Base-by-base conservation (phyloP, 2,329 filamentous ascomycete species). In the Fusarium paranaense region DNA sequence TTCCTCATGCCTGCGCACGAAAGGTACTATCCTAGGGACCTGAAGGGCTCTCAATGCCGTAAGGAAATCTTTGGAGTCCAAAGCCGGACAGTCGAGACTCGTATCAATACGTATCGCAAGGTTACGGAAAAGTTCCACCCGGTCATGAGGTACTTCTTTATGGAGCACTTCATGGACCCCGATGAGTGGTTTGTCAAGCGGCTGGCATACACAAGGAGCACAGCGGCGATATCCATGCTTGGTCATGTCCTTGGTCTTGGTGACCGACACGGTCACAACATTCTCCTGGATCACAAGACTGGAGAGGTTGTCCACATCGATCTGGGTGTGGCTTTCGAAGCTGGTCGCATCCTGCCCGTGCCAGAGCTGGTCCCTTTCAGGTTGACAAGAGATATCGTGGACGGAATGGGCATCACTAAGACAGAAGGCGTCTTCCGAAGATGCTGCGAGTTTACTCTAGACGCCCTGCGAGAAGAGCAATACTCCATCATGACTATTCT, bases 401-500 rank as follows among this genome's bases (percentile, higher is more conserved):
- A 99, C 80, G 97, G 95, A 30, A 98, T 99, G 94, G 97, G 97
- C 32, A 93, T 97, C 75, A 97, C 94, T 4, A 95, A 94, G 78
- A 97, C 95, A 0, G 97, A 99, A 82, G 97, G 97, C 5, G 95
- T 98, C 0, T 99, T 98, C 85, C 91, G 97, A 9, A 91, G 97
- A n/a, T 98, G 96, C 83, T 99, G 97, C 82, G 97, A 99, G 81
- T 98, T 98, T 81, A 98, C 95, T 0, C 90, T 99, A 35, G 95
- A 98, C 71, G 95, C 97, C 2, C 86, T 99, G 38, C 92, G 97
- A n/a, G 94, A 97, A 78, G 97, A 99, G 81, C 94, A 94, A 14
- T 97, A 98, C 81, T 95, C 93, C 52, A 99, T 99, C 85, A 98
- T 98, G 95, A 98, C 97, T 0, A 95, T 99, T 62, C 90, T 99